Evolutionary conservation across 345 rosid species (phyloP), one percentile per base, ranked within the genome.

Genomic region (Arabidopsis arenosa): DNA sequence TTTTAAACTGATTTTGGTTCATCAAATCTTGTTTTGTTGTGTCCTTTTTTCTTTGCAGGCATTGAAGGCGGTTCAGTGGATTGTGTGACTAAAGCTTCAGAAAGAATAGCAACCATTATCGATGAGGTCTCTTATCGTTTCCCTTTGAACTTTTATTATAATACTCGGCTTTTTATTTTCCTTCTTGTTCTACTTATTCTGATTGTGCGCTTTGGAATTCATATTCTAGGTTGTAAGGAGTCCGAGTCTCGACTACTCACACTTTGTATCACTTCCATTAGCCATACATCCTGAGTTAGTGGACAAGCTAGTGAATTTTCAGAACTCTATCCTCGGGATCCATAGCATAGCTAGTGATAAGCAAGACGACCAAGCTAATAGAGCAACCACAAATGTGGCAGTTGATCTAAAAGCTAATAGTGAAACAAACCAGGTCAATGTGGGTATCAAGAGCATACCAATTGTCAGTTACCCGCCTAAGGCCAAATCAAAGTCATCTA

Each of bases 181-280:
- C 12, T 21, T 47, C 23, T 41, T 32, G 1, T 26, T 53, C 32
- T 53, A 23, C 17, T 11, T 53, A 13, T 60, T 48, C 43, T 73
- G 13, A 79, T 61, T 64, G 28, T 56, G 30, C 9, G 47, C 33
- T 23, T 54, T 54, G 57, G 37, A 21, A 39, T 47, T 70, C 44
- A 47, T 17, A 70, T 77, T 71, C 8, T 52, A 92, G 99, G 97
- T 83, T 39, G 91, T 85, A 68, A 77, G 70, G 58, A 85, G 93
- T 78, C 90, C 81, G 33, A 82, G 57, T 72, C 87, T 95, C 2
- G 86, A 89, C 13, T 95, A 90, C 77, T 92, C 99, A 11, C 97
- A 92, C 82, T 92, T 95, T 49, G 78, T 92, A 70, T 90, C 97
- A 43, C 96, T 95, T 78, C 99, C 98, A 59, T 64, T 92, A 83